Evolutionary conservation across 2,329 filamentous ascomycete genomes (phyloP).

Genomic region (Macroventuria anomochaeta): DNA sequence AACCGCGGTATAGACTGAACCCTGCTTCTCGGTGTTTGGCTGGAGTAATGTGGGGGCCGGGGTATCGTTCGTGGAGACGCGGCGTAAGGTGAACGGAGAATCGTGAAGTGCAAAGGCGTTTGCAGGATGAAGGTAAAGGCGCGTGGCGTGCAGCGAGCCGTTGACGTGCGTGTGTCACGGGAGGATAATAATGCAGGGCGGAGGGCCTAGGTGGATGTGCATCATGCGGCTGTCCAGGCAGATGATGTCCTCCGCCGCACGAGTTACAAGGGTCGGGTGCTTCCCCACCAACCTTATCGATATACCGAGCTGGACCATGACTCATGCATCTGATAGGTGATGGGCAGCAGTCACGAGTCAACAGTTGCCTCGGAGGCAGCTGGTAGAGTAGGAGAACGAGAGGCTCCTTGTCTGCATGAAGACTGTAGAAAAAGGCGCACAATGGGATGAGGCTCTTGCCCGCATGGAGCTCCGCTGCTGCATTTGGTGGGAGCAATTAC

Average conservation of each 20-base stretch:
- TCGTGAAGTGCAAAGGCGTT: conserved; percentile 7
- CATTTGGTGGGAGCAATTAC: conserved; percentile 23
- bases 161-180: conserved; percentile 32
- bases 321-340: conserved; percentile 10
- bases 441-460: neutral
- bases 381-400: too few species aligned
- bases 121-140: neutral
- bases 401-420: too few species aligned
- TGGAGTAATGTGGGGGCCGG: conserved; percentile 6
- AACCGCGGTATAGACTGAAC: conserved; percentile 20
- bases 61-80: conserved; percentile 1
- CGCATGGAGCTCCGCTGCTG: neutral
- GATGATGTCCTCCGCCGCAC: conserved; percentile 20
- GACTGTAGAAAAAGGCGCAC: neutral
- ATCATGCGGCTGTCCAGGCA: conserved; percentile 25
- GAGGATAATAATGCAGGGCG: conserved; percentile 25
- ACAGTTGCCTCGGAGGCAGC: too few species aligned
- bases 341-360: neutral
- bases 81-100: neutral
- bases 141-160: conserved; percentile 32
- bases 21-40: conserved; percentile 1
- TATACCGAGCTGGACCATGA: conserved; percentile 20
- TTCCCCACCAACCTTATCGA: conserved; percentile 27
- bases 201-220: conserved; percentile 19
- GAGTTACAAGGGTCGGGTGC: conserved; percentile 1